Base-by-base conservation (phyloP, 2,329 filamentous ascomycete genomes). In the Aspergillus fumigatiaffinis region DNA sequence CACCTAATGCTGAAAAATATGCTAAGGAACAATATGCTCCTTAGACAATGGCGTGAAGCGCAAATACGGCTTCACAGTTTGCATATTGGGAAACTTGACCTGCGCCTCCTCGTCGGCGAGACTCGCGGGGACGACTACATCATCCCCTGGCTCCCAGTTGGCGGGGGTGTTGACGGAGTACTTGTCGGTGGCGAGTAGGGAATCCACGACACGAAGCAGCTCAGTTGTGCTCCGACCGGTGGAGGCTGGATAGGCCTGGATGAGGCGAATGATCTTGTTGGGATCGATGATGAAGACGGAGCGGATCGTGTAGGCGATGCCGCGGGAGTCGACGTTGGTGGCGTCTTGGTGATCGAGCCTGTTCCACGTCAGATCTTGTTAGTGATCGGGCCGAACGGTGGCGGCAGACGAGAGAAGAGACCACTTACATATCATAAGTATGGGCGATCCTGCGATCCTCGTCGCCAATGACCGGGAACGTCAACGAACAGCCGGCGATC, bases 281-380 rank as follows among this genome's bases (percentile, higher is more conserved):
- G 92, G 92, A 80, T 97, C 92, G 75, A 97, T 95, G 79, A 96
- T 83, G 83, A 95, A 97, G 73, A 97, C 92, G 67, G 90, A 91
- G 71, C 92, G 91, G 79, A 97, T 96, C 68, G 92, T 96, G 79
- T 96, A 94, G 58, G 92, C 91, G 67, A 93, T 89, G 67, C 67
- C 88, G 84, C 91, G 91, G 70, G 84, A 76, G 75, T 91, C 89
- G 57, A 92, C 87, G 78, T 92, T 92, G 80, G 87, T 90, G 68
- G 87, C 84, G 76, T 92, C 89, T 77, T 92, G 88, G 79, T 90
- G 84, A 79, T 92, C 89, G 72, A 92, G 32, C 32, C 32, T 35
- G 32, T 35, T 14, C 32, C 10, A 1, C 1, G 12, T 14, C 32
- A 32, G 4, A 32, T 3, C 10, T 2, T 14, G 29, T 32, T 12